Base-by-base conservation (phyloP, 148 eudicot genomes). In the Spergularia bocconei region DNA sequence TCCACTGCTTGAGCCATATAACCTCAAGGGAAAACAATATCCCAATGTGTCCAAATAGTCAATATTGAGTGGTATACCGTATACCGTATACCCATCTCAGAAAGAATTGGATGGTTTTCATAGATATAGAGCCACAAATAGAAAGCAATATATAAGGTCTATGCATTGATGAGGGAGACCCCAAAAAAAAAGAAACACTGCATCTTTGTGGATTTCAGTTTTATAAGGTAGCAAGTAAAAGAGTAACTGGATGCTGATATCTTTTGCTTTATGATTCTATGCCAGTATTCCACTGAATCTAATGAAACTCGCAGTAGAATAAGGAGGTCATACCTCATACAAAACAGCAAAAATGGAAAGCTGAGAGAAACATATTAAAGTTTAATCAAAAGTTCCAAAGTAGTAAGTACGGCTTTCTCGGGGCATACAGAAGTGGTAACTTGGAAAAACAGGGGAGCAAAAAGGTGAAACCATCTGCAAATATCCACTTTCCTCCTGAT, bases 391-490 rank as follows among this genome's bases (percentile, higher is more conserved):
- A 72, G 17, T 47, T 72, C 25, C 20, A 33, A 70, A 55, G 71
- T 48, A 52, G 51, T n/a, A 62, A 38, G 67, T 21, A 11, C 12
- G 62, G 44, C 47, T 17, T 7, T 17, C 11, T 38, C 20, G 8
- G 59, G 15, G 63, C 56, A 29, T 57, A 53, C 11, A 74, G 13
- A 12, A 60, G 25, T 17, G 51, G 54, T 10, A 57, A n/a, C 36
- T 20, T 51, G 8, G 56, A 51, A 51, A 57, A 36, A 74, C 19
- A 59, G 20, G 21, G 73, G 29, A 55, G 67, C 53, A 29, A 75
- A 75, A 76, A 55, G 50, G 38, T 13, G 21, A 25, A n/a, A 69
- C 55, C 53, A 63, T 8, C 62, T 47, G 17, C 23, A 54, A 62
- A 54, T 23, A 33, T 39, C 29, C 52, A 47, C 68, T 33, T 36